Evolutionary conservation across 208 protist species (phyloP).

Genomic region (Sergeia podlipaevii): DNA sequence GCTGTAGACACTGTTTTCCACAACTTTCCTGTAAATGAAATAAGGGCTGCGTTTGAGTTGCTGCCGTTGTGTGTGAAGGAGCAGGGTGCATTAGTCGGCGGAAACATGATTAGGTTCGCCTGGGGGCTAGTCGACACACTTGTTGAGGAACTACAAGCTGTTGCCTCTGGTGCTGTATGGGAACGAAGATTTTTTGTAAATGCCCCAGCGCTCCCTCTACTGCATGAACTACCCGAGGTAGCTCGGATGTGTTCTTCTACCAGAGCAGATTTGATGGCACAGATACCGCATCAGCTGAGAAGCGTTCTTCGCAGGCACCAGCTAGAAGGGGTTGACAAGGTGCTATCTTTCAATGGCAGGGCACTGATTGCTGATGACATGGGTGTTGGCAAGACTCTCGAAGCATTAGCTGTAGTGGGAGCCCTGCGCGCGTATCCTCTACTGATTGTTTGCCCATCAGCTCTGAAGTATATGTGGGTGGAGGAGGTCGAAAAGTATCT

Average conservation of each 20-base stretch:
- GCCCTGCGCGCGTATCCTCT: conserved; percentile 58
- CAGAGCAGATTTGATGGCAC: background rate
- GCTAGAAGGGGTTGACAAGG: conserved; percentile 44
- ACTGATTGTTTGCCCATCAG: conserved; percentile 75
- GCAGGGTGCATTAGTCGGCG: background rate
- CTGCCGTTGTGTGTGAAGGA: conserved; percentile 14
- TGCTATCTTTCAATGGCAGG: conserved; percentile 42
- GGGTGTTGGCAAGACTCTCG: conserved; percentile 82
- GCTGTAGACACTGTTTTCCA: conserved; percentile 15
- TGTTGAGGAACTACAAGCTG: conserved; percentile 22
- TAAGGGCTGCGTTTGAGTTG: background rate
- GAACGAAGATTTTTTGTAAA: conserved; percentile 20
- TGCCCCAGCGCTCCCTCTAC: conserved; percentile 3
- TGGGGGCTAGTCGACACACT: conserved; percentile 17
- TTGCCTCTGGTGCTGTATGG: conserved; percentile 13
- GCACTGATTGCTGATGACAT: conserved; percentile 79
- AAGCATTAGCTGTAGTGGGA: conserved; percentile 57
- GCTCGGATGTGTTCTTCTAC: background rate
- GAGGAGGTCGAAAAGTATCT: conserved; percentile 80
- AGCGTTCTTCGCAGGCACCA: conserved; percentile 53
- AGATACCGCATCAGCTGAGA: conserved; percentile 1
- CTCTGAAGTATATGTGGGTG: conserved; percentile 74
- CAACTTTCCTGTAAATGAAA: conserved; percentile 14
- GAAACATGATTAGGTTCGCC: conserved; percentile 6
- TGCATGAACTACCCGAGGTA: background rate